These are phyloP conservation scores for Blastomyces percursus DNA, from an alignment of 2,329 filamentous ascomycete genomes.

Conservation along the genomic window DNA sequence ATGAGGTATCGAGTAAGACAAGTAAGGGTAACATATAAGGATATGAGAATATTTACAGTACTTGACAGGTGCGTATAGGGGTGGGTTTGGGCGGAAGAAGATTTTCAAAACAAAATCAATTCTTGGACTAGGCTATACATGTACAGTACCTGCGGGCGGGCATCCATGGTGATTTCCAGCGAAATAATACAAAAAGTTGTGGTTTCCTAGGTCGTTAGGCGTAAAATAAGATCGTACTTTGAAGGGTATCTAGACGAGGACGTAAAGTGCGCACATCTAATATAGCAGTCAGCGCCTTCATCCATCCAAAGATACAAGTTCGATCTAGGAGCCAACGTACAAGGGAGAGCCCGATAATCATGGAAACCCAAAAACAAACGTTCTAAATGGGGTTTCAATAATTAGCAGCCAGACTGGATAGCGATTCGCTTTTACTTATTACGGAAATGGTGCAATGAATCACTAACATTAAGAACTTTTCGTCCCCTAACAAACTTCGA, in stretches of 20 bases:
- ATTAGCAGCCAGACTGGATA: conserved; percentile 3
- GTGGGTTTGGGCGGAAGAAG: background rate
- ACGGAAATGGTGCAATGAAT: background rate
- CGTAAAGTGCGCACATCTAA: conserved; percentile 51
- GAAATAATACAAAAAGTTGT: background rate
- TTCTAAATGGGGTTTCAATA: conserved; percentile 39
- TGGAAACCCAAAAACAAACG: conserved; percentile 80
- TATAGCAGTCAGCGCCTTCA: conserved; percentile 1
- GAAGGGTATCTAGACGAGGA: conserved; percentile 37
- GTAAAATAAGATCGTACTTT: background rate
- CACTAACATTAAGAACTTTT: conserved; percentile 59
- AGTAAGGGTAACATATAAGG: background rate
- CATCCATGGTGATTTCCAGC: background rate
- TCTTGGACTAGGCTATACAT: background rate
- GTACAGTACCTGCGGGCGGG: background rate
- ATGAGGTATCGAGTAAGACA: background rate
- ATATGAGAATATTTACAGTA: background rate
- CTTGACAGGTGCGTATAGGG: background rate
- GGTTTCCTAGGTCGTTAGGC: background rate
- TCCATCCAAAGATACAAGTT: background rate
- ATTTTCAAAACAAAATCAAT: too few relatives aligned
- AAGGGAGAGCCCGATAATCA: conserved; percentile 75
- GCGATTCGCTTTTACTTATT: background rate
- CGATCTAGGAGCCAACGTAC: conserved; percentile 39
- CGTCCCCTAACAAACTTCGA: conserved; percentile 63